phyloP scores from a whole-genome alignment of 352 stramenopile species.

The Pilasporangium apinafurcum region DNA sequence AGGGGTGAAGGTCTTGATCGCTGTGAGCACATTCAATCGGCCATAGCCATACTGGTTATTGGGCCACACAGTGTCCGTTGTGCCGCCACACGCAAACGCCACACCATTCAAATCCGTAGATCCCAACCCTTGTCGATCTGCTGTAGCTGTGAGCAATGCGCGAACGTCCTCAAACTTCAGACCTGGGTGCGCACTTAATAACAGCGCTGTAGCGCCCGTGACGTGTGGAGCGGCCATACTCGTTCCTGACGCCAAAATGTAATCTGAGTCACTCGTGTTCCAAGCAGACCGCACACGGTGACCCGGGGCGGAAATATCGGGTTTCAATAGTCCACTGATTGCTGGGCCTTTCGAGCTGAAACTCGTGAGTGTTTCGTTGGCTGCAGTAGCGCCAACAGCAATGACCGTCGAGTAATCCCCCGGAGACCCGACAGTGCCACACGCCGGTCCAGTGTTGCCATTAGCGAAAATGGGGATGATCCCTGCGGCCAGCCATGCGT shows the following conservation, averaged over 20 bases:
- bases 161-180: slow-evolving; percentile 20
- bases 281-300: slow-evolving; percentile 28
- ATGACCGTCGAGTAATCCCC: slow-evolving; percentile 29
- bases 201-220: slow-evolving; percentile 36
- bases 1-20: too few species aligned
- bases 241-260: slow-evolving; percentile 36
- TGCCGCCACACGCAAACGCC: slow-evolving; percentile 5
- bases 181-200: slow-evolving; percentile 23
- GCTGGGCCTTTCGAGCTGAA: slow-evolving; percentile 38
- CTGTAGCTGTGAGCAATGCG: slow-evolving; percentile 3
- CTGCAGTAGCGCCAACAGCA: slow-evolving; percentile 25
- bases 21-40: slow-evolving; percentile 12
- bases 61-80: slow-evolving; percentile 2
- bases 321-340: slow-evolving; percentile 27
- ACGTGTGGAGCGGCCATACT: slow-evolving; percentile 52
- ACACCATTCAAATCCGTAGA: neutral
- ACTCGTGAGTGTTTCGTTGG: slow-evolving; percentile 19
- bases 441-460: slow-evolving; percentile 33
- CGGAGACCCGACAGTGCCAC: slow-evolving; percentile 19
- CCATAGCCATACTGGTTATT: slow-evolving; percentile 20
- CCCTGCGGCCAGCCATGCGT: slow-evolving; percentile 34
- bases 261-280: slow-evolving; percentile 23
- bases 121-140: slow-evolving; percentile 6
- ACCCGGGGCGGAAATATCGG: slow-evolving; percentile 32
- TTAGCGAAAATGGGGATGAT: slow-evolving; percentile 51